Conservation (phyloP, 2,329 filamentous ascomycete species). For the Colletotrichum sojae region DNA sequence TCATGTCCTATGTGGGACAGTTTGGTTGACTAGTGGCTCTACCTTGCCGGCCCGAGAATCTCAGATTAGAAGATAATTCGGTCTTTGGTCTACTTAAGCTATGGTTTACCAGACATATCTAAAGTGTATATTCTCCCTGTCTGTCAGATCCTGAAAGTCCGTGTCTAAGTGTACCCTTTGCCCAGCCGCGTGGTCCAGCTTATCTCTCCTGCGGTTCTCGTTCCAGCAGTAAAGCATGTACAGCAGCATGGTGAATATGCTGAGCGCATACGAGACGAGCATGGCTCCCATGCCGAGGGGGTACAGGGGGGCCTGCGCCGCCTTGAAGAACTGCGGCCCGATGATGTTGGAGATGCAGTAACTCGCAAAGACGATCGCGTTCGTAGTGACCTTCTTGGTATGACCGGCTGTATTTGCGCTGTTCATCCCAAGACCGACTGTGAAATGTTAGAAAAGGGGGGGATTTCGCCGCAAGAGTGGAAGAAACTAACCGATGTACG, state of each 20-base stretch:
- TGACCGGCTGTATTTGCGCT: constrained; percentile 53
- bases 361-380: constrained; percentile 61
- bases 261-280: constrained; percentile 45
- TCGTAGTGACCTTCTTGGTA: constrained; percentile 58
- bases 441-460: neutral
- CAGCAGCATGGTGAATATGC: constrained; percentile 49
- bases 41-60: too few species aligned
- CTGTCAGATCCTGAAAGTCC: constrained; percentile 54
- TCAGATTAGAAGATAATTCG: too few species aligned
- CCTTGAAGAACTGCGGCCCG: constrained; percentile 56
- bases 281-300: constrained; percentile 47
- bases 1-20: too few species aligned
- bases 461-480: accelerated
- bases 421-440: constrained; percentile 42
- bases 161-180: constrained; percentile 44
- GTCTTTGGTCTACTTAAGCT: neutral
- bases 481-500: constrained; percentile 43
- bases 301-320: constrained; percentile 52
- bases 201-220: constrained; percentile 50
- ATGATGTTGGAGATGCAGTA: constrained; percentile 58
- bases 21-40: too few species aligned
- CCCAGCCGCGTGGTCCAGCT: neutral
- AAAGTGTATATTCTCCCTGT: constrained; percentile 51
- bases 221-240: constrained; percentile 48
- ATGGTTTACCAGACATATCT: constrained; percentile 45